phyloP scores from a whole-genome alignment of 1,284 basidiomycete species.

The Meripilus lineatus region DNA sequence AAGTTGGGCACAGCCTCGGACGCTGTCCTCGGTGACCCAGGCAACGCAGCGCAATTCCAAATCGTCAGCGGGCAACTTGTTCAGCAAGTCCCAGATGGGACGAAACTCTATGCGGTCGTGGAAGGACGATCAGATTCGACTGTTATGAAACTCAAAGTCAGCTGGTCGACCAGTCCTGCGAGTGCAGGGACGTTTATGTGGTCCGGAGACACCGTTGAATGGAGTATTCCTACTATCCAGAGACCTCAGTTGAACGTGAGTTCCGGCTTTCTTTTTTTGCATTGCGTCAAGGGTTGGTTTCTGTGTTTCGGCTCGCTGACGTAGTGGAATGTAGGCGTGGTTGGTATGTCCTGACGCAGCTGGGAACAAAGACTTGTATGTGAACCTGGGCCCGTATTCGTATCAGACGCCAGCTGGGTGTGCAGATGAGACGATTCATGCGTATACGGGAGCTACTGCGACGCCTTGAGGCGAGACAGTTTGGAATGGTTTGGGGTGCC shows the following conservation, averaged over 20 bases:
- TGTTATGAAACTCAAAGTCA: slow-evolving; percentile 44
- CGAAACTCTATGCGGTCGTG: slow-evolving; percentile 44
- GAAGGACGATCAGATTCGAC: slow-evolving; percentile 41
- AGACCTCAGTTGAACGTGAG: slow-evolving; percentile 47
- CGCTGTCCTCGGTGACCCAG: slow-evolving; percentile 47
- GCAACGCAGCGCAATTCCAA: slow-evolving; percentile 50
- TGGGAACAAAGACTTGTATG: slow-evolving; percentile 43
- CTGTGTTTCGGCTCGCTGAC: neutral
- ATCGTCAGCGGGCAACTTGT: slow-evolving; percentile 49
- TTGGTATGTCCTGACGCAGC: slow-evolving; percentile 46
- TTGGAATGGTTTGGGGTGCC: too few species aligned
- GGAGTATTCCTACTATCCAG: slow-evolving; percentile 42
- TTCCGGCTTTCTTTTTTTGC: slow-evolving; percentile 6
- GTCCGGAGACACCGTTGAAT: slow-evolving; percentile 51
- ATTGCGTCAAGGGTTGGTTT: neutral
- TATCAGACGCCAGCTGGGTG: slow-evolving; percentile 57
- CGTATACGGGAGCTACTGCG: slow-evolving; percentile 48
- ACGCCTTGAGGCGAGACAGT: slow-evolving; percentile 24
- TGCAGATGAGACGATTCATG: slow-evolving; percentile 59
- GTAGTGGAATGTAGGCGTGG: slow-evolving; percentile 37
- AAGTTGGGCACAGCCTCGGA: slow-evolving; percentile 36
- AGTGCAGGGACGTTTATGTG: slow-evolving; percentile 48
- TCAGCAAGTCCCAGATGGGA: slow-evolving; percentile 36
- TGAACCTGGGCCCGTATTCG: slow-evolving; percentile 54
- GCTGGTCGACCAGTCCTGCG: slow-evolving; percentile 43